phyloP scores from a whole-genome alignment of 1,284 basidiomycete species.

The Taiwanofungus camphoratus region DNA sequence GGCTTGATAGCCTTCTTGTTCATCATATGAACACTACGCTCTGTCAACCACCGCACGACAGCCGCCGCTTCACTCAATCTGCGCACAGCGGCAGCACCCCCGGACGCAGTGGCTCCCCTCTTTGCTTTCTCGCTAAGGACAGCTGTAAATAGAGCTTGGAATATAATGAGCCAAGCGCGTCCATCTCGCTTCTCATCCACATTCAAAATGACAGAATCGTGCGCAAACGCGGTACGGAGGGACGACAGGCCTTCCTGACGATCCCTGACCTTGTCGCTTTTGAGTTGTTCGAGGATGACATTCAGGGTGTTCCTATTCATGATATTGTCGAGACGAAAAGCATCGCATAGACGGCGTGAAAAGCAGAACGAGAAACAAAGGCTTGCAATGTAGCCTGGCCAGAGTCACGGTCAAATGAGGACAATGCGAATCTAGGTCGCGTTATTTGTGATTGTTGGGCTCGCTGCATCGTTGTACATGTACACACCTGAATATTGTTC shows the following conservation, averaged over 20 bases:
- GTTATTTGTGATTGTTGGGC: too few species aligned
- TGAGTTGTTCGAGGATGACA: constrained; percentile 46
- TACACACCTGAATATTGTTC: too few species aligned
- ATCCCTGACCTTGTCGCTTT: constrained; percentile 67
- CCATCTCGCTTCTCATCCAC: constrained; percentile 47
- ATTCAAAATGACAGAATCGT: constrained; percentile 44
- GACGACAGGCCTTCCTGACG: constrained; percentile 59
- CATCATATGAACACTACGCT: constrained; percentile 48
- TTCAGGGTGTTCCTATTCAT: constrained; percentile 32
- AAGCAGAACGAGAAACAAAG: background rate
- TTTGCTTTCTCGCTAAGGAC: constrained; percentile 68
- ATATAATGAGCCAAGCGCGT: constrained; percentile 61
- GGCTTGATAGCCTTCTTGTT: constrained; percentile 47
- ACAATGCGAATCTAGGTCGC: too few species aligned
- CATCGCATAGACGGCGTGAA: background rate
- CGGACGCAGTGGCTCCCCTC: constrained; percentile 48
- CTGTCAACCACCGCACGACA: constrained; percentile 68
- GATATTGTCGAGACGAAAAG: constrained; percentile 20
- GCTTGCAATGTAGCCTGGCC: too few species aligned
- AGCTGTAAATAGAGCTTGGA: constrained; percentile 66
- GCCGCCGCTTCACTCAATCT: constrained; percentile 61
- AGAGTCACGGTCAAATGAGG: too few species aligned
- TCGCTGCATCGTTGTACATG: too few species aligned
- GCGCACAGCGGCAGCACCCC: constrained; percentile 42
- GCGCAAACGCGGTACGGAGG: constrained; percentile 59